Base-by-base conservation (phyloP, 1,139 yeast species). In the Suhomyces bribrorum region DNA sequence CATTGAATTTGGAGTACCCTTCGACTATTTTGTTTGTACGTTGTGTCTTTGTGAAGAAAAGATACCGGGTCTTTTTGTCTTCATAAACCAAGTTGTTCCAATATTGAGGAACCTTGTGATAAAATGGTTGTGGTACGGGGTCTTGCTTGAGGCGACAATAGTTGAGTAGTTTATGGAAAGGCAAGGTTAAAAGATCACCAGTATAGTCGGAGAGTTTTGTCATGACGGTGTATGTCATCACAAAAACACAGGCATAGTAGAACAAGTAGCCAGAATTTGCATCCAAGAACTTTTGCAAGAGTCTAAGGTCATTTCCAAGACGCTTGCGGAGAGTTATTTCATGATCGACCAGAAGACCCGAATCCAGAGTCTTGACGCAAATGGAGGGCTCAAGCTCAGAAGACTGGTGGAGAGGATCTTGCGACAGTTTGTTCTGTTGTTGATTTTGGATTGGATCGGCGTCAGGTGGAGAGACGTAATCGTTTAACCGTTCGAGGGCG, bases 211-310 rank as follows among this genome's bases (percentile, higher is more conserved):
- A 20, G 8, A 20, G 11, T 20, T 20, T 20, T 8, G 23, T 8
- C 8, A 20, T n/a, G 8, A 20, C 23, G 6, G 23, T 20, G 25
- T 29, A 26, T 5, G 11, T 8, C 13, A 26, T n/a, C 23, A 32
- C 11, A 17, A 8, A 11, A 5, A 13, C 23, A n/a, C 15, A 14
- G 26, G 14, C 20, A 39, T 52, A 55, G 39, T 56, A 56, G 34
- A 48, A 41, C 32, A 55, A 43, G 27, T 52, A 51, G 26, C 46
- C 56, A 3, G 59, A 47, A 42, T 56, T 45, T 1, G 45, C 26
- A 14, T 53, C 56, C 45, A 57, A 45, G 25, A 51, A 39, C 2
- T 32, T 20, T 31, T 40, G 50, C 14, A 52, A 31, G n/a, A 14
- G 20, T n/a, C 38, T 34, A 25, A 50, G 20, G 7, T 33, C 22